Evolutionary conservation across 2,329 filamentous ascomycete genomes (phyloP), one percentile per base, ranked within the genome.

Genomic region (Camptophora hylomeconis): DNA sequence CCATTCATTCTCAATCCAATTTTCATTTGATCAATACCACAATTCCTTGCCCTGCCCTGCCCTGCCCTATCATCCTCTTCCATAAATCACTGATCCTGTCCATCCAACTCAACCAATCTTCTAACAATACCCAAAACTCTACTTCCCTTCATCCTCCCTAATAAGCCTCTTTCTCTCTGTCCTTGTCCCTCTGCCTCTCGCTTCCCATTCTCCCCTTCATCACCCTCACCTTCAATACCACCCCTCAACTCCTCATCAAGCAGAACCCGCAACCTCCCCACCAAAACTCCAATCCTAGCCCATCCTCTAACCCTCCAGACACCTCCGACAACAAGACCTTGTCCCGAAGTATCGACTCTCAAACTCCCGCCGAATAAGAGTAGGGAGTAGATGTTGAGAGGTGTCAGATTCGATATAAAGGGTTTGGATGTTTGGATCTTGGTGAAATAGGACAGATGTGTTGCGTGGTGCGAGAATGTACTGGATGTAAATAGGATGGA

Each of bases 361-460:
- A 95, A 33, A 2, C 72, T 65, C 0, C 89, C 89, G 1, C 77
- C 80, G 54, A 98, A 95, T 33, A 98, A 67, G 15, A 98, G 70
- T 18, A 94, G 62, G 0, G 79, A 79, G 51, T 87, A 95, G 0
- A 80, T 75, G 47, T 93, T 94, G 54, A 94, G 87, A 1, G 89
- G 89, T 9, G 87, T 95, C 25, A 94, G 57, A 47, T 95, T 87
- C 13, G 87, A 66, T 14, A 95, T 73, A 49, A 93, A 95, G 2
- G 93, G 72, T 60, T 95, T 95, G 49, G 72, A 80, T 1, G 86
- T 95, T 3, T 80, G 75, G 58, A 95, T 89, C 55, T 93, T 84
- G 29, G 70, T 80, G 53, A 94, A 94, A 53, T 93, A 95, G 30
- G 75, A 78, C 52, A 98, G 61, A 52, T 87, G 95, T 2, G 72